Evolutionary conservation across 345 rosid genomes (phyloP).

Genomic region (Euphorbia tirucalli): DNA sequence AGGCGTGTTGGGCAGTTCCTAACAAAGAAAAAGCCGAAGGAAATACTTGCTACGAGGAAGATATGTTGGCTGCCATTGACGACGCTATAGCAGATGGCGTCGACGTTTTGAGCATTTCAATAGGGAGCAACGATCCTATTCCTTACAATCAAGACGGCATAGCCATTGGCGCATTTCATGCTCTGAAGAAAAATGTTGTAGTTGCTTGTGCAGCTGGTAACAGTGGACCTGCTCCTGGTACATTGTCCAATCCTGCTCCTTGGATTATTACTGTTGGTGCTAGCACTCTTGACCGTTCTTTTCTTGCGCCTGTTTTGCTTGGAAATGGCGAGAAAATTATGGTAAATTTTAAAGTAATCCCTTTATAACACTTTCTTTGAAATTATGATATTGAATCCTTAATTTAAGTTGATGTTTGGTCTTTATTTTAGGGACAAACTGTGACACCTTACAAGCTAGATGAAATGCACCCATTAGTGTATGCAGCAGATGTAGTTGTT

Average conservation of each 20-base stretch:
- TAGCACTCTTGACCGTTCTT: conserved; percentile 66
- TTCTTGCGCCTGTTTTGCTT: conserved; percentile 42
- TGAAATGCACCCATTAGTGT: conserved; percentile 51
- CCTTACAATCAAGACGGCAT: conserved; percentile 42
- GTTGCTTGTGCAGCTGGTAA: conserved; percentile 74
- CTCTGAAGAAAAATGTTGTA: conserved; percentile 52
- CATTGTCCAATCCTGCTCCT: conserved; percentile 65
- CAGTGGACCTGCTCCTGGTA: conserved; percentile 55
- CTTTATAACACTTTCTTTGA: neutral
- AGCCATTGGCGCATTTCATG: conserved; percentile 68
- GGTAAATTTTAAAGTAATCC: conserved; percentile 27
- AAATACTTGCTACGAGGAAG: conserved; percentile 55
- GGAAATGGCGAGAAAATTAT: conserved; percentile 57
- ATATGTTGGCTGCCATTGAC: conserved; percentile 80
- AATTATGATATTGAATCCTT: neutral
- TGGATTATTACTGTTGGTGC: conserved; percentile 87
- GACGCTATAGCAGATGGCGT: conserved; percentile 83
- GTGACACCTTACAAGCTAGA: conserved; percentile 45
- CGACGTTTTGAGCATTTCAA: conserved; percentile 66
- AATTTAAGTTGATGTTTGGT: neutral
- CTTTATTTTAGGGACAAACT: conserved; percentile 52
- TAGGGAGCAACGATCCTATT: conserved; percentile 27
- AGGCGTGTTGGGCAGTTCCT: conserved; percentile 82
- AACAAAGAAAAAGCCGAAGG: conserved; percentile 35
- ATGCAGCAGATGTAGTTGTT: conserved; percentile 53